A percentile compares a stretch with the other conserved stretches of the same genome.
phyloP scores from a whole-genome alignment of 2,329 filamentous ascomycete genomes.

The Leptosphaerulina australis region DNA sequence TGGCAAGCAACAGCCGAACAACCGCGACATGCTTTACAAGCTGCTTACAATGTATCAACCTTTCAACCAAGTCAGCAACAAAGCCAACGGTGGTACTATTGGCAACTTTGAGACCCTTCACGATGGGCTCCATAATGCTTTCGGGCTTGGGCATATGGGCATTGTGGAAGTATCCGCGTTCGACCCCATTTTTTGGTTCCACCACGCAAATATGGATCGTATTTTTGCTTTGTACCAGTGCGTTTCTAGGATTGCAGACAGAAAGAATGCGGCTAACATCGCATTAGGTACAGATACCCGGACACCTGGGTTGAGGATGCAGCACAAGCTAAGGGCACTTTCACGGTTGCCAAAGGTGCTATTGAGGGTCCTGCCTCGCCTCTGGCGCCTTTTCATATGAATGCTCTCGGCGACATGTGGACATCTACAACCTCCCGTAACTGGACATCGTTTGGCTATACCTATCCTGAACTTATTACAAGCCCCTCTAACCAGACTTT shows the following conservation, averaged over 20 bases:
- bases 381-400: constrained; percentile 43
- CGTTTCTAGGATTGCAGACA: neutral
- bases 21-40: constrained; percentile 43
- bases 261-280: constrained; percentile 8
- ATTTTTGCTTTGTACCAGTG: constrained; percentile 22
- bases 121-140: constrained; percentile 39
- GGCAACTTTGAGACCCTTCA: constrained; percentile 43
- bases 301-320: constrained; percentile 41
- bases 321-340: constrained; percentile 32
- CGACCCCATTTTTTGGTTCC: constrained; percentile 44
- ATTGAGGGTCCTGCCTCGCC: constrained; percentile 29
- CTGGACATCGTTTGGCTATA: constrained; percentile 44
- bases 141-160: constrained; percentile 53
- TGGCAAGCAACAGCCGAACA: constrained; percentile 36
- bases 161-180: constrained; percentile 41
- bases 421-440: constrained; percentile 34
- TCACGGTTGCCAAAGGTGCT: constrained; percentile 26
- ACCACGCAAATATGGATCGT: constrained; percentile 28
- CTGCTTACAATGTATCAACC: constrained; percentile 41
- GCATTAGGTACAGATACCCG: constrained; percentile 38
- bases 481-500: constrained; percentile 38
- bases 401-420: constrained; percentile 40
- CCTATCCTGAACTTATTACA: constrained; percentile 39
- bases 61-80: constrained; percentile 42
- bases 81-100: constrained; percentile 40